Evolutionary conservation across 148 eudicot species (phyloP).

Genomic region (Polygonum aviculare): DNA sequence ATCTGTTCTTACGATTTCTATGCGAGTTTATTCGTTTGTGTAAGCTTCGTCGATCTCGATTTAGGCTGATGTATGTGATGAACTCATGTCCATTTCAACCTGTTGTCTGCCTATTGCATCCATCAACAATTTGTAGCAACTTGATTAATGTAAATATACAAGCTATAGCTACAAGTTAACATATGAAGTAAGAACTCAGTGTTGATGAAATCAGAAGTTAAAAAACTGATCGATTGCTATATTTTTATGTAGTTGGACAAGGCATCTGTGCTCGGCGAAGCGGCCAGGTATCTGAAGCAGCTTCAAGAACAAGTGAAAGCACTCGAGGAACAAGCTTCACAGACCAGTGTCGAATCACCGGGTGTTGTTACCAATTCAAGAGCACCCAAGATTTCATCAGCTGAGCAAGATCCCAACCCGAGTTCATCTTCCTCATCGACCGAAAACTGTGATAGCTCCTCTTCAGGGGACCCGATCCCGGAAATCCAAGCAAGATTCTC

Average conservation of each 20-base stretch:
- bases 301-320: constrained; percentile 48
- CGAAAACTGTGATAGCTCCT: background rate
- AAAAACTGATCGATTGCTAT: background rate
- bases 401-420: background rate
- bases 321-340: constrained; percentile 30
- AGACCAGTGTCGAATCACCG: constrained; percentile 24
- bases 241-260: constrained; percentile 24
- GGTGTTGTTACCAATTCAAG: constrained; percentile 9
- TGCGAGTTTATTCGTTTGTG: no score
- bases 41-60: no score
- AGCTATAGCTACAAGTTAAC: no score
- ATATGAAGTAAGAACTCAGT: background rate
- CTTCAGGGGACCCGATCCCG: background rate
- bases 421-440: background rate
- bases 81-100: background rate
- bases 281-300: constrained; percentile 54
- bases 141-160: no score
- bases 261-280: constrained; percentile 69
- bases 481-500: constrained; percentile 27
- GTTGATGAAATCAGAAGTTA: background rate
- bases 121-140: no score
- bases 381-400: background rate
- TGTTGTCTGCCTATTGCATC: no score
- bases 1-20: no score
- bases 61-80: no score